Evolutionary conservation across 2,329 filamentous ascomycete species (phyloP).

Genomic region (Zymoseptoria passerinii): DNA sequence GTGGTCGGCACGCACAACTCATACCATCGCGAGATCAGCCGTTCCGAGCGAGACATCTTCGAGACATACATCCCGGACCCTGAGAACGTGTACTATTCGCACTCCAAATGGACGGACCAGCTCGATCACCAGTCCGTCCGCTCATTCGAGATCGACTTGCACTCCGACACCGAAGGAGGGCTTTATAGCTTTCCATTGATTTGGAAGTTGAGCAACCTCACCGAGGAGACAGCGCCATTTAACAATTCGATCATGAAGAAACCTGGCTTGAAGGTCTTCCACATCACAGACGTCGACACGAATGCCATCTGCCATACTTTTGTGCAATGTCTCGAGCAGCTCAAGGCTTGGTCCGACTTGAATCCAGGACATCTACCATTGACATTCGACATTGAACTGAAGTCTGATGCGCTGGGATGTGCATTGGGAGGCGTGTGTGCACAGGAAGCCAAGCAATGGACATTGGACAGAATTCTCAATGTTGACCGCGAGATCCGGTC

Average conservation of each 20-base stretch:
- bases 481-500: slow-evolving; percentile 43
- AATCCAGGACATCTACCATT: slow-evolving; percentile 41
- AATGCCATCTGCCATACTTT: slow-evolving; percentile 42
- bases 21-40: slow-evolving; percentile 42
- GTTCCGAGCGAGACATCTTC: slow-evolving; percentile 36
- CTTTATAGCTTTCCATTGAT: slow-evolving; percentile 41
- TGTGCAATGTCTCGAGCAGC: slow-evolving; percentile 35
- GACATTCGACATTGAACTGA: slow-evolving; percentile 44
- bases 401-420: slow-evolving; percentile 34
- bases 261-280: slow-evolving; percentile 43
- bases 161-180: slow-evolving; percentile 42
- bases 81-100: slow-evolving; percentile 42
- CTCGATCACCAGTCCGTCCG: slow-evolving; percentile 40
- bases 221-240: slow-evolving; percentile 30
- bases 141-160: slow-evolving; percentile 43
- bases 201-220: slow-evolving; percentile 34
- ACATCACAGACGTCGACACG: slow-evolving; percentile 44
- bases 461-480: slow-evolving; percentile 34
- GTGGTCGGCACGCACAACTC: slow-evolving; percentile 46
- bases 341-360: slow-evolving; percentile 39
- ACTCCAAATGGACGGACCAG: slow-evolving; percentile 39
- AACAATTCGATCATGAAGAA: slow-evolving; percentile 34
- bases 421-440: slow-evolving; percentile 31
- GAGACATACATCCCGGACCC: slow-evolving; percentile 31
- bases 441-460: slow-evolving; percentile 38